Evolutionary conservation across 352 stramenopile genomes (phyloP).

Genomic region (Elongisporangium prolatum): DNA sequence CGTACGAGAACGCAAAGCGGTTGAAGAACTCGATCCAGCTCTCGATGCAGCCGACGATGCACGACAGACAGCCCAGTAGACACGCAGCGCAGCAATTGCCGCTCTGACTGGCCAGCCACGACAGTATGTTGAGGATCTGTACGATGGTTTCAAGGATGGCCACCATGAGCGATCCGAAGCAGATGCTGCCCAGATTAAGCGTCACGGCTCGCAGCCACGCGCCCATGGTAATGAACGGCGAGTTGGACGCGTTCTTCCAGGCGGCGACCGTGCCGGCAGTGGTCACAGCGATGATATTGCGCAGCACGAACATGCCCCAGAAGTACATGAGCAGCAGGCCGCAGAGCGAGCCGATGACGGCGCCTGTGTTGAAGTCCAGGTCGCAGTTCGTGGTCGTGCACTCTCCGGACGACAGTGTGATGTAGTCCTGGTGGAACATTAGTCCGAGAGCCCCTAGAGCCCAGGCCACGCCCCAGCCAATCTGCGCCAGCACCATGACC

Average conservation of each 20-base stretch:
- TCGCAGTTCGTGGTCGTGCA: slow-evolving; percentile 51
- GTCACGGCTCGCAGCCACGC: slow-evolving; percentile 82
- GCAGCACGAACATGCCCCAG: slow-evolving; percentile 85
- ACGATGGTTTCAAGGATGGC: slow-evolving; percentile 86
- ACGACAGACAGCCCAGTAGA: slow-evolving; percentile 60
- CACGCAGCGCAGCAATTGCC: slow-evolving; percentile 77
- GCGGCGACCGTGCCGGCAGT: slow-evolving; percentile 86
- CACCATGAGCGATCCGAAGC: slow-evolving; percentile 88
- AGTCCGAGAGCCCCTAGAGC: slow-evolving; percentile 76
- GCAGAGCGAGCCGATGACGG: slow-evolving; percentile 73
- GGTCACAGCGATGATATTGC: slow-evolving; percentile 89
- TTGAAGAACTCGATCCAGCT: slow-evolving; percentile 89
- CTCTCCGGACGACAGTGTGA: slow-evolving; percentile 36
- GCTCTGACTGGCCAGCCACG: slow-evolving; percentile 47
- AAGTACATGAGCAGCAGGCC: slow-evolving; percentile 91
- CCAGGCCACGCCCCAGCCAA: slow-evolving; percentile 87
- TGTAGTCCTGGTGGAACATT: slow-evolving; percentile 72
- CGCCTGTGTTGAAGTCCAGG: slow-evolving; percentile 33
- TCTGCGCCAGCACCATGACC: slow-evolving; percentile 78
- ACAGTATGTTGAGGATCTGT: slow-evolving; percentile 60
- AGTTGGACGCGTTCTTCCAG: slow-evolving; percentile 84
- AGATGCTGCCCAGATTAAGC: slow-evolving; percentile 91
- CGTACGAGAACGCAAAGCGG: slow-evolving; percentile 85
- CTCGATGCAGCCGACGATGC: slow-evolving; percentile 80
- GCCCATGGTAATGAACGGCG: slow-evolving; percentile 65